These are phyloP conservation scores for Bruguiera parviflora DNA, from an alignment of 345 rosid genomes.

Conservation along the genomic window DNA sequence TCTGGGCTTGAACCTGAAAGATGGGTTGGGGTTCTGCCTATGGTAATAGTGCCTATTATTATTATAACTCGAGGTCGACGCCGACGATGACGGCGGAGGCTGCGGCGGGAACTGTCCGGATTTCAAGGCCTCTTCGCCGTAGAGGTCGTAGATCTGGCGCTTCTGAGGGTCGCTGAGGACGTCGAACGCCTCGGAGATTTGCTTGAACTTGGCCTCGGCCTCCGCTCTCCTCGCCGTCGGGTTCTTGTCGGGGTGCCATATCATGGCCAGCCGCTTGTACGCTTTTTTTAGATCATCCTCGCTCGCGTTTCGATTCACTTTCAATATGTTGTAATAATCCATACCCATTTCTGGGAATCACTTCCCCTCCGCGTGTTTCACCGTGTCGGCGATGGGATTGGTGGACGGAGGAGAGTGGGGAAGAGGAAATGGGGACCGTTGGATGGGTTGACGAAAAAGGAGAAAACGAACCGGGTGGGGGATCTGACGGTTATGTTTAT, in stretches of 20 bases:
- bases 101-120: constrained; percentile 65
- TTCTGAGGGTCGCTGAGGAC: constrained; percentile 72
- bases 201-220: constrained; percentile 90
- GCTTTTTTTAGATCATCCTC: constrained; percentile 83
- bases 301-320: constrained; percentile 83
- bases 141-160: constrained; percentile 92
- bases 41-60: constrained; percentile 19
- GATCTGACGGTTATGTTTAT: too few relatives aligned
- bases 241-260: constrained; percentile 98
- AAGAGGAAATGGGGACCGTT: constrained; percentile 11
- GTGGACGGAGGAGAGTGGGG: constrained; percentile 8
- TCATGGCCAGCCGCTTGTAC: constrained; percentile 88
- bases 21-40: constrained; percentile 15
- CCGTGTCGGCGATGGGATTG: background rate
- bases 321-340: constrained; percentile 89
- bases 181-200: constrained; percentile 76
- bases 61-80: background rate
- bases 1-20: constrained; percentile 19
- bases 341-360: constrained; percentile 48
- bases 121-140: constrained; percentile 86
- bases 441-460: background rate
- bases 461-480: too few relatives aligned
- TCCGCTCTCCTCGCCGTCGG: constrained; percentile 57
- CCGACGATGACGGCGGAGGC: background rate
- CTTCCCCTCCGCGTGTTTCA: background rate